phyloP scores from a whole-genome alignment of 1,284 basidiomycete species.

The Austropuccinia psidii region DNA sequence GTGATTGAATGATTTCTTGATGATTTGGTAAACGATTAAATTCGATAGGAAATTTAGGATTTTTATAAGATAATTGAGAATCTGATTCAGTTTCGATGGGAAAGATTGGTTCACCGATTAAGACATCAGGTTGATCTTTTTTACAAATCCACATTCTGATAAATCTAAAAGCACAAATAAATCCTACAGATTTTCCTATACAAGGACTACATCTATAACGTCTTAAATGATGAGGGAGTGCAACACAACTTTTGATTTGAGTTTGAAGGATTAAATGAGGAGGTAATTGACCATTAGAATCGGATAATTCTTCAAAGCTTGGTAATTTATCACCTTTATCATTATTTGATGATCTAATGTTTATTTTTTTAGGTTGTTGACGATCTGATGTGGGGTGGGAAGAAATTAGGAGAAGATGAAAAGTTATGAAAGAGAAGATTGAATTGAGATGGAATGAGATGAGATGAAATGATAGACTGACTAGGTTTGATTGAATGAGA shows the following conservation, averaged over 20 bases:
- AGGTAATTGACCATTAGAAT: neutral
- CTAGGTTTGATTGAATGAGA: no score
- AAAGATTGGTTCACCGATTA: conserved; percentile 20
- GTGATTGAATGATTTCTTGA: neutral
- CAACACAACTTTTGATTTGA: neutral
- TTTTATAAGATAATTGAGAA: conserved; percentile 2
- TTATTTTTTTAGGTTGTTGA: no score
- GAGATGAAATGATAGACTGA: no score
- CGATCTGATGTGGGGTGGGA: no score
- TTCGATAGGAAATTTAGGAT: neutral
- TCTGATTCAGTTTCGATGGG: neutral
- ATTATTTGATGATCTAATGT: no score
- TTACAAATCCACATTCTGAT: conserved; percentile 18
- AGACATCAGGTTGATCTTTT: neutral
- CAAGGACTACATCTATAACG: conserved; percentile 17
- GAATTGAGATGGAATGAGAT: no score
- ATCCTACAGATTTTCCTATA: neutral
- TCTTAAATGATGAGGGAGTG: neutral
- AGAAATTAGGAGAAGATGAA: no score
- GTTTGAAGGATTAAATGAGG: neutral
- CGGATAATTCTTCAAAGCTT: neutral
- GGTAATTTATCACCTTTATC: neutral
- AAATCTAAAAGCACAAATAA: conserved; percentile 12
- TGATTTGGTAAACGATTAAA: conserved; percentile 4
- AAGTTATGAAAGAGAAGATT: no score